A percentile compares a stretch with the other conserved stretches of the same genome.
Conservation (phyloP, 148 eudicot genomes). For the Fagopyrum esculentum region DNA sequence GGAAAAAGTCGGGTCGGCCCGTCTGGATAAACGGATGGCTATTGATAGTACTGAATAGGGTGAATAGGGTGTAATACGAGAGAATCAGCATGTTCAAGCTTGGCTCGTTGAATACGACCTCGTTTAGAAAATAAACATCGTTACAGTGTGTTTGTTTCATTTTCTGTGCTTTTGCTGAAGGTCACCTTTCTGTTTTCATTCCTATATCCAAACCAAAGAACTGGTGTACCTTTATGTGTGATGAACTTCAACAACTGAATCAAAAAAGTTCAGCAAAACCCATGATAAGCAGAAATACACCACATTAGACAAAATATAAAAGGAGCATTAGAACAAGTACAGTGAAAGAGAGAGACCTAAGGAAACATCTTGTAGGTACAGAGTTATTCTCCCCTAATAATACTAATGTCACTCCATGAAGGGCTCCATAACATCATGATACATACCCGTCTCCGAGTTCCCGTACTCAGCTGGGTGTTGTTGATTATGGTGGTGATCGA, state of each 20-base stretch:
- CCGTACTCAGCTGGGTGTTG: constrained; percentile 48
- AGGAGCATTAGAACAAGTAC: neutral
- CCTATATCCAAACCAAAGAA: neutral
- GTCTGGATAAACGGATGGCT: no score
- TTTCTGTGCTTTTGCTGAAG: no score
- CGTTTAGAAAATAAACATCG: no score
- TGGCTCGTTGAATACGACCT: no score
- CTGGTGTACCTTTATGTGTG: neutral
- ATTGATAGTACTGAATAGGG: no score
- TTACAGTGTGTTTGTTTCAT: neutral
- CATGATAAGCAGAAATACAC: neutral
- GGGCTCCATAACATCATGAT: constrained; percentile 88
- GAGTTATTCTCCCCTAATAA: neutral
- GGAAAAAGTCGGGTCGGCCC: no score
- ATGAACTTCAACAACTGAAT: neutral
- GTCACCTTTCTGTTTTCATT: no score
- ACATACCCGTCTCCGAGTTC: constrained; percentile 59
- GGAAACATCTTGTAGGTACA: constrained; percentile 9
- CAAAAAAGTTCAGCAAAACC: constrained; percentile 1
- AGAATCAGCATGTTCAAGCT: no score
- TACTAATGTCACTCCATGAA: constrained; percentile 42
- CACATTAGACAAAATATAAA: neutral
- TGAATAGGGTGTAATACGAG: no score
- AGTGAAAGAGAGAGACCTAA: neutral
- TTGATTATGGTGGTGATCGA: constrained; percentile 40